Base-by-base conservation (phyloP, 306 rosid species). In the Elaeagnus macrophylla region DNA sequence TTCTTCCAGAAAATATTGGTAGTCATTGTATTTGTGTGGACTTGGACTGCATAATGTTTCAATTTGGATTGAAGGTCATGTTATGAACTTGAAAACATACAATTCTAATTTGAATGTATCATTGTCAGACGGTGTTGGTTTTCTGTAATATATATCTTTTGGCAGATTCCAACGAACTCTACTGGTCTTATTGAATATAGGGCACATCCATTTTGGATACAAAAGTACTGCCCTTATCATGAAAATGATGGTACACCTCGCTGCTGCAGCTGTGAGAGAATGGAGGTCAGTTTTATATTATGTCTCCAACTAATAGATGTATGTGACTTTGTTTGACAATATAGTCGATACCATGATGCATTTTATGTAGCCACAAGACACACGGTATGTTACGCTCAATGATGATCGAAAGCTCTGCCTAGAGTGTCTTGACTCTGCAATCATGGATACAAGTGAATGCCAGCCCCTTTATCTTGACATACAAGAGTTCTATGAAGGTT, bases 111-210 rank as follows among this genome's bases (percentile, higher is more conserved):
- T 25, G 32, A 25, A 25, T 25, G 32, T 25, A 25, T 25, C 32
- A 25, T 25, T 25, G 32, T 66, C 52, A 15, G 19, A 66, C 64
- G 32, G 53, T 57, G 70, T 75, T 67, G 76, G 62, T 66, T 66
- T 70, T 76, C 72, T 65, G 75, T 61, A 68, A 84, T 76, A 71
- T 69, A 72, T 66, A 68, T 69, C 77, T 81, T 79, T 76, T 80
- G 75, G 75, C 96, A 93, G 96, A 93, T 93, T 87, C 99, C 99
- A 75, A 91, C 99, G 77, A 91, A 91, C 81, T 81, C 65, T 84
- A 87, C 85, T 80, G 99, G 99, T 84, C 99, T 91, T 79, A 87
- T 91, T 87, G 99, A 91, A 87, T 91, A 91, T 82, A 91, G 99
- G 95, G 99, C 96, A 71, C 99, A 91, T 79, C 99, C 99, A 32